These are phyloP conservation scores for Cercospora berteroae DNA, from an alignment of 2,329 filamentous ascomycete genomes.

Conservation along the genomic window DNA sequence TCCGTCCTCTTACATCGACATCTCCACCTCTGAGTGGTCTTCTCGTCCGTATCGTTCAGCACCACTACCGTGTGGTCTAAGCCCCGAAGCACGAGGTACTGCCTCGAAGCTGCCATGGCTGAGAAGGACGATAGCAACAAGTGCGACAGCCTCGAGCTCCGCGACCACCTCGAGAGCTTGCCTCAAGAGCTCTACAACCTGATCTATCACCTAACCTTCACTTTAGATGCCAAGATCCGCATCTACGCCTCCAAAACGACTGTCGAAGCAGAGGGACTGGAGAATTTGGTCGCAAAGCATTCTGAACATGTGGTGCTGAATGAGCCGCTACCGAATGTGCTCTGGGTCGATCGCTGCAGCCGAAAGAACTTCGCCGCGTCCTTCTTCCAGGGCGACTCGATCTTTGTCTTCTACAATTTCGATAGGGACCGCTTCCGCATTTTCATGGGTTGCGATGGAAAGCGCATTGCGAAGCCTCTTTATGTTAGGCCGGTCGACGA, in stretches of 20 bases:
- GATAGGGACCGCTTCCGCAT: no score
- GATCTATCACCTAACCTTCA: neutral
- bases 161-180: neutral
- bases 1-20: no score
- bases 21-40: no score
- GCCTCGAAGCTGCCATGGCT: neutral
- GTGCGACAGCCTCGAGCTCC: neutral
- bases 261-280: neutral
- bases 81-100: neutral
- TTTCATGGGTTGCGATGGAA: no score
- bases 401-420: neutral
- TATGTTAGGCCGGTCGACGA: no score
- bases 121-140: neutral
- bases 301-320: neutral
- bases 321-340: neutral
- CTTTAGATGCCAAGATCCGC: neutral
- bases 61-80: neutral
- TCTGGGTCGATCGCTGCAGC: neutral
- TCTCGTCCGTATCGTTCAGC: neutral
- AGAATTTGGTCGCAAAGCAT: neutral
- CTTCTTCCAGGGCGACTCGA: neutral
- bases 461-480: no score
- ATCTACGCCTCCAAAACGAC: neutral
- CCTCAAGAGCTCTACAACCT: neutral
- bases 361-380: neutral